Evolutionary conservation across 1,139 yeast genomes (phyloP), one percentile per base, ranked within the genome.

Genomic region (Saccharomyces hybrid): DNA sequence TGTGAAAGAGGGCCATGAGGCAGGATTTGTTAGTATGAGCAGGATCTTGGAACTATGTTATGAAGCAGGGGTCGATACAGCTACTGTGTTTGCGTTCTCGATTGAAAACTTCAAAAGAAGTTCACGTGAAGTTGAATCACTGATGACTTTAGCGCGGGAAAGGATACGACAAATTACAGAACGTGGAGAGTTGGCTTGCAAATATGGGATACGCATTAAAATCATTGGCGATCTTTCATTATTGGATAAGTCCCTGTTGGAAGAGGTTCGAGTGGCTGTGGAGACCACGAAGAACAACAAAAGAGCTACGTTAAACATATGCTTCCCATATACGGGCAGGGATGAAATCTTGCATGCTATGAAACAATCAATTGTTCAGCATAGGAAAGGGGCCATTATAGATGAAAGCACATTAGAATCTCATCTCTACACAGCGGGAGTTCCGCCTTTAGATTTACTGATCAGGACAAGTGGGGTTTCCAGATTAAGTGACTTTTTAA

Each of bases 281-380:
- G 79, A 78, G 47, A 69, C 79, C 53, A 93, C 98, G 1, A 77
- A 77, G 59, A 67, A 80, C 60, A 90, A 93, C 68, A 73, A 70
- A 26, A 76, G 88, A 54, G 97, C 96, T 0, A 78, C 82, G 5
- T 75, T 93, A 55, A 93, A 93, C 68, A 88, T 93, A 42, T 93
- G 99, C 70, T 89, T 93, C 73, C 98, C 98, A 1, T 93, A 93
- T 72, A 93, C 99, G 0, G 84, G 97, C 13, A 77, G 98, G 62
- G 95, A 91, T 66, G 99, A 93, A 67, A 88, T 93, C 58, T 78
- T 95, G 1, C 81, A 81, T 54, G 78, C 93, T 31, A 80, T 93
- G 53, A 77, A 77, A 55, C 50, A 69, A 2, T 60, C 69, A 46
- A 75, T 86, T 19, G 26, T 5, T 11, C 13, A 38, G 9, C 44